Base-by-base conservation (phyloP, 2,329 filamentous ascomycete genomes). In the Aspergillus chevalieri region DNA sequence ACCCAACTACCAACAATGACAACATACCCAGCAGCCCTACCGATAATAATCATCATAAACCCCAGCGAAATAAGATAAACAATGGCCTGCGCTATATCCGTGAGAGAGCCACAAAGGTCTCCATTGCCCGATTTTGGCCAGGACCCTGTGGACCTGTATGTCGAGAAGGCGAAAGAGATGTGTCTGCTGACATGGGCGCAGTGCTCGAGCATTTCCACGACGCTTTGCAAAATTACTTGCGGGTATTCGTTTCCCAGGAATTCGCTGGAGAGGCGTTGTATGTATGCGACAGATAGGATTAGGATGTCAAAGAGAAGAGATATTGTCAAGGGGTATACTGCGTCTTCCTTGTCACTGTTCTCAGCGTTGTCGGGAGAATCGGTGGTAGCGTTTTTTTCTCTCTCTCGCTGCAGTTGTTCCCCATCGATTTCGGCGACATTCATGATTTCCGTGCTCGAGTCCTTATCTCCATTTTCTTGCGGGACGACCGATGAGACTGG, bases 341-440 rank as follows among this genome's bases (percentile, higher is more conserved):
- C 24, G 17, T 53, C 54, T 42, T 58, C 58, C 12, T 42, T 22
- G 22, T 53, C 41, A 24, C 50, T 4, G 38, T 50, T 44, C 30
- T 46, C 44, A 7, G 41, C 47, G 26, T 42, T 47, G 21, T 43
- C 43, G 33, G 38, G 33, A 39, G 34, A 39, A 22, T 63, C 56
- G 34, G 55, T 48, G 43, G 46, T 51, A 17, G 60, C 48, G 33
- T 57, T 42, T 6, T 57, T 56, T 24, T 60, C 56, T 26, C 24
- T 34, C n/a, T 44, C 39, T 10, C 50, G 50, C 22, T 56, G 48
- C 4, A 70, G 57, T 49, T 70, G 67, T 22, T 61, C 53, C 7
- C 67, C 66, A 43, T 70, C 67, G 26, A 69, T 48, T 46, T 70
- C 67, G 3, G 67, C 67, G 15, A 69, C 63, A 49, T 65, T 64